Conservation (phyloP, 768 basidiomycete genomes). For the Boletus coccyginus region DNA sequence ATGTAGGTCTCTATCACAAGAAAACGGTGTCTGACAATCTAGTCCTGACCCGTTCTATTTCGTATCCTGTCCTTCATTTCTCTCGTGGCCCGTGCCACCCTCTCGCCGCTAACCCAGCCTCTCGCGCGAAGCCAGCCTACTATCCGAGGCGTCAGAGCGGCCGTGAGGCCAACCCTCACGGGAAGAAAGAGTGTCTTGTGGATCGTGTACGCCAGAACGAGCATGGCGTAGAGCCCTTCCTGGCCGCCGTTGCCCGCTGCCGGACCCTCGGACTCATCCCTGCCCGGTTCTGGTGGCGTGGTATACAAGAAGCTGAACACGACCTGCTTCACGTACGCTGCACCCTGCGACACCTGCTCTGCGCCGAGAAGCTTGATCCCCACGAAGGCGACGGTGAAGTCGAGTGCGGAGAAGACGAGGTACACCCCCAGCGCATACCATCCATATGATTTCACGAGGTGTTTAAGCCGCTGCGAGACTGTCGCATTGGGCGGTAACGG, state of each 20-base stretch:
- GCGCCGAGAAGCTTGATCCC: conserved; percentile 87
- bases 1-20: conserved; percentile 4
- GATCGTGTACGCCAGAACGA: conserved; percentile 89
- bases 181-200: conserved; percentile 96
- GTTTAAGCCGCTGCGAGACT: conserved; percentile 69
- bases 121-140: conserved; percentile 77
- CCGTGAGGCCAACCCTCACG: conserved; percentile 84
- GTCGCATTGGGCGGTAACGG: conserved; percentile 48
- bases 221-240: conserved; percentile 87
- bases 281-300: conserved; percentile 62
- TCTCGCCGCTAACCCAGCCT: conserved; percentile 81
- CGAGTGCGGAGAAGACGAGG: conserved; percentile 64
- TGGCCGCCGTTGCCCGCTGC: conserved; percentile 40
- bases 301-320: conserved; percentile 45
- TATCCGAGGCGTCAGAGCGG: conserved; percentile 79
- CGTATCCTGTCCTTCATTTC: conserved; percentile 38
- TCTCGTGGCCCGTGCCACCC: conserved; percentile 59
- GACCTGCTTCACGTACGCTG: conserved; percentile 52
- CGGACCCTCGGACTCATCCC: conserved; percentile 56
- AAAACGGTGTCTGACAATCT: neutral
- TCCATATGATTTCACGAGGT: conserved; percentile 88
- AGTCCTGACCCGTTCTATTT: conserved; percentile 22
- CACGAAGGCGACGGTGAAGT: conserved; percentile 83
- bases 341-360: conserved; percentile 77
- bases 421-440: conserved; percentile 97